phyloP scores from a whole-genome alignment of 192 early-diverging fungal species.

The Backusella psychrophila region DNA sequence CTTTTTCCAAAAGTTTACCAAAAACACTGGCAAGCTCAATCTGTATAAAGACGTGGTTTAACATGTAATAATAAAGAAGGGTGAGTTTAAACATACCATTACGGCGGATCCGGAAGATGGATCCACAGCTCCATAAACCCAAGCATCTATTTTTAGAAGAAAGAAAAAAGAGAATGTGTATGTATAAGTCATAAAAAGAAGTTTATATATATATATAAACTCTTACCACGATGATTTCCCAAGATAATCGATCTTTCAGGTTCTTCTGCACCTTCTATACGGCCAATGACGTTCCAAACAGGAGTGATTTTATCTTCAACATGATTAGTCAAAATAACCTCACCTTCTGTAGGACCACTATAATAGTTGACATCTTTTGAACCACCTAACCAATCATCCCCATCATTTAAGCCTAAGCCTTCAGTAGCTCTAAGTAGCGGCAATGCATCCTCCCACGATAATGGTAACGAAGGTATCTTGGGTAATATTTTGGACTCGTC shows the following conservation, averaged over 20 bases:
- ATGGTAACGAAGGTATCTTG: slow-evolving; percentile 62
- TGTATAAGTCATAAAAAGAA: neutral
- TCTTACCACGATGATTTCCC: slow-evolving; percentile 48
- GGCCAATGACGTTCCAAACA: slow-evolving; percentile 64
- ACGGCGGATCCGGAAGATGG: slow-evolving; percentile 61
- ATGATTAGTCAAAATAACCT: slow-evolving; percentile 52
- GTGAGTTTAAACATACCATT: slow-evolving; percentile 7
- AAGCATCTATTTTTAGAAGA: slow-evolving; percentile 43
- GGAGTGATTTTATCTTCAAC: slow-evolving; percentile 51
- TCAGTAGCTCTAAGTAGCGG: slow-evolving; percentile 55
- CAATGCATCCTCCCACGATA: slow-evolving; percentile 61
- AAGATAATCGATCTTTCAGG: slow-evolving; percentile 53
- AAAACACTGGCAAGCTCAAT: slow-evolving; percentile 51
- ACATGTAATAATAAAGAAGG: neutral
- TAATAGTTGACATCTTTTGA: slow-evolving; percentile 53
- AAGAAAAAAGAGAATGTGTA: neutral
- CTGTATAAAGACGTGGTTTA: neutral
- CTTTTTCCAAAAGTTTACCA: slow-evolving; percentile 53
- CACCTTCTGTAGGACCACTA: slow-evolving; percentile 56
- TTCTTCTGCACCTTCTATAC: slow-evolving; percentile 57
- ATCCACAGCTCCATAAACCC: slow-evolving; percentile 65
- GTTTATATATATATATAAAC: neutral
- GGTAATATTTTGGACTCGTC: slow-evolving; percentile 38
- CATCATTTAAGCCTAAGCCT: slow-evolving; percentile 36
- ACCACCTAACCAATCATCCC: slow-evolving; percentile 51